A percentile compares a stretch with the other conserved stretches of the same genome.
phyloP scores from a whole-genome alignment of 192 early-diverging fungal species.

The Cladochytrium replicatum region DNA sequence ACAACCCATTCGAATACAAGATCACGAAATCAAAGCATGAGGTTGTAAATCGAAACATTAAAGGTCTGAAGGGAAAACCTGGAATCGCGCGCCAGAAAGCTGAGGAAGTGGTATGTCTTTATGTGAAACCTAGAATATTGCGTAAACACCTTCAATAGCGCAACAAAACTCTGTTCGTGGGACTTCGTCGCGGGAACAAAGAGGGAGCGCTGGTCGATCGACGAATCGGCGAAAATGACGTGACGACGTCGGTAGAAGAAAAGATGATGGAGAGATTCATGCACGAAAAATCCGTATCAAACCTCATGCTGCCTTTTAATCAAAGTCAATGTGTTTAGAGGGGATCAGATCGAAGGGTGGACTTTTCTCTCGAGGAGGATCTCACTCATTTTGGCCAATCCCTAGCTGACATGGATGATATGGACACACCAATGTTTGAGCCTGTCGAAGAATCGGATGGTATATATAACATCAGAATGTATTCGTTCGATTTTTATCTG shows the following conservation, averaged over 20 bases:
- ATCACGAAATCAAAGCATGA: constrained; percentile 70
- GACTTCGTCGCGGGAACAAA: constrained; percentile 60
- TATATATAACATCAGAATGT: too few species aligned
- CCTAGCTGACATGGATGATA: constrained; percentile 70
- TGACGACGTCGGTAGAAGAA: constrained; percentile 82
- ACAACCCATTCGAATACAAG: constrained; percentile 91
- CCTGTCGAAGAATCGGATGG: too few species aligned
- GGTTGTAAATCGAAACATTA: constrained; percentile 62
- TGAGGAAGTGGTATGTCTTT: constrained; percentile 71
- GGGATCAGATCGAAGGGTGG: too few species aligned
- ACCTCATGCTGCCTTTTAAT: too few species aligned
- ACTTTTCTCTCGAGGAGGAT: constrained; percentile 46
- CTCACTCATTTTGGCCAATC: constrained; percentile 94
- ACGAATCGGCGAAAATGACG: constrained; percentile 89
- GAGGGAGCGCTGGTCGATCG: constrained; percentile 75
- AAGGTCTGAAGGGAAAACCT: constrained; percentile 73
- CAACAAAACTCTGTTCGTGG: constrained; percentile 71
- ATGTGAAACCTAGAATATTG: too few species aligned
- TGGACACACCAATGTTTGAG: constrained; percentile 59
- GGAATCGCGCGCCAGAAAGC: constrained; percentile 68
- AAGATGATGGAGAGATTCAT: constrained; percentile 94
- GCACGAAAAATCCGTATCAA: constrained; percentile 66
- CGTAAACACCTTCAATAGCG: too few species aligned
- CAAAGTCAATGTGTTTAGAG: too few species aligned
- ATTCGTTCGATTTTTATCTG: too few species aligned